Evolutionary conservation across 2,329 filamentous ascomycete species (phyloP), one percentile per base, ranked within the genome.

Genomic region (Thelonectria discophora): DNA sequence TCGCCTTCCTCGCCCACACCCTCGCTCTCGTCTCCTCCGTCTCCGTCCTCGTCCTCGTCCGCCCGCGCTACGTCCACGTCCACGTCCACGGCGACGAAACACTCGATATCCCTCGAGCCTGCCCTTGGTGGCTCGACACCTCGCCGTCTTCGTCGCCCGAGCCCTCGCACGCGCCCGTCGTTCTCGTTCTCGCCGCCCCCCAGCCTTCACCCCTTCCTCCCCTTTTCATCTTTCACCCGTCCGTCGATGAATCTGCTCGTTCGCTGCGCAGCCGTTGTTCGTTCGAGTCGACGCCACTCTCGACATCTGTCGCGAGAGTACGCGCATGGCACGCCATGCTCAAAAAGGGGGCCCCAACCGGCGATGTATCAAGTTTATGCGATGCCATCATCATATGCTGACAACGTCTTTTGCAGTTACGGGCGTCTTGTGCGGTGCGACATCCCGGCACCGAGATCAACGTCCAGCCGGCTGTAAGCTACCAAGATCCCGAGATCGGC

Each of bases 391-490:
- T 81, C 79, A 85, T 78, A 78, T 81, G 76, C 82, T 82, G 78
- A 85, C 82, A 69, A 61, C 17, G 12, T 56, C 73, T 72, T 64
- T 60, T 72, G 54, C 76, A 98, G 94, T 79, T 99, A 97, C 83
- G 95, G 95, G 69, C 93, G 95, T 70, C 91, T 99, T 70, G 95
- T 99, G 73, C 94, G 95, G 73, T 99, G 95, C 80, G 95, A 99
- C 76, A 99, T 99, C 75, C 95, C 95, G 69, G 95, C 95, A 64
- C 95, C 95, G 55, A 90, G 95, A 67, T 97, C 94, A 67, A 93
- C 94, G 3, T 92, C 91, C 49, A 97, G 93, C 82, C 90, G 95
- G 80, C 90, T 99, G 95, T 98, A 84, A 88, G 94, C 90, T 8
- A 27, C 13, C 11, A 21, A 15, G 7, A 37, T 9, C 7, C 11